Base-by-base conservation (phyloP, 2,329 filamentous ascomycete species). In the Seiridium unicorne region DNA sequence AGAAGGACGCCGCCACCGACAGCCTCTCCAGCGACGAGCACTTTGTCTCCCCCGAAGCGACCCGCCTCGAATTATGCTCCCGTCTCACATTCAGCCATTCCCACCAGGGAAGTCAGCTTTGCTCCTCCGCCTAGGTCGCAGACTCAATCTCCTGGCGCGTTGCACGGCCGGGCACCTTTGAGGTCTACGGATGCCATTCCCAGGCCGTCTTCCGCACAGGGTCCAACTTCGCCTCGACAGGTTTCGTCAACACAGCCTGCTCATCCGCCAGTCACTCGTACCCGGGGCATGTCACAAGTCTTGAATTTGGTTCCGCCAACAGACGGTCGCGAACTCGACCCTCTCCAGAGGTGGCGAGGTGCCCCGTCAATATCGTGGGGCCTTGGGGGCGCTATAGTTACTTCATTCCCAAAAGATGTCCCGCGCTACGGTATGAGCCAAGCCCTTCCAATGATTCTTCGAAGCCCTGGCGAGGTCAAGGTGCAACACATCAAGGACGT, bases 281-380 rank as follows among this genome's bases (percentile, higher is more conserved):
- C 78, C 10, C 78, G 85, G 57, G 83, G 81, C 1, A 77, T 81
- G 57, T 88, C 85, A 3, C 76, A 85, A 59, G 78, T 76, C 35
- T 72, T 87, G 55, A 85, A 85, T 65, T 80, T 88, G 64, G 79
- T 89, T 44, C 77, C 83, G 7, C 87, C 88, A 1, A 88, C 82
- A 1, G 87, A 90, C 71, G 87, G 87, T 1, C 83, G 84, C 26
- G 85, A 90, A 68, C 76, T 86, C 18, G 95, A 99, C 76, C 87
- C 89, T 2, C 79, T 99, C 5, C 84, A 96, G 72, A 84, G 95
- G 65, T 99, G 95, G 95, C 93, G 90, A 76, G 96, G 96, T 3
- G 84, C 86, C 10, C 95, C 96, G 0, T 84, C 97, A 10, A 89
- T 98, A 69, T 85, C 85, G 1, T 99, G 96, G 89, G 93, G 92